Evolutionary conservation across 306 rosid genomes (phyloP).

Genomic region (Geum urbanum): DNA sequence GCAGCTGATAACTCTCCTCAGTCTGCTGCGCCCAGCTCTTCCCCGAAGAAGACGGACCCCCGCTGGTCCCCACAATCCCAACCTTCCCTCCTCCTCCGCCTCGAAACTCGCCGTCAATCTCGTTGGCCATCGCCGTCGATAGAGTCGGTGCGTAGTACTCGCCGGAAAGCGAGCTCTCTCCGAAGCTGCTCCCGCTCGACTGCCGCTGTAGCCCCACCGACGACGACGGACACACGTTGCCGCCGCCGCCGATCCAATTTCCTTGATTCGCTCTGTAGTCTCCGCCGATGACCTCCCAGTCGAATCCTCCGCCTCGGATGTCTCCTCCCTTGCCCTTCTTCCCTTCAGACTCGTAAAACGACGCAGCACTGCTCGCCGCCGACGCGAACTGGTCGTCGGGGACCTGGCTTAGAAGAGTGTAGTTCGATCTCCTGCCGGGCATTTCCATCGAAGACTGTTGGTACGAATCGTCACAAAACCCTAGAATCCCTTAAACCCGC

Average conservation of each 20-base stretch:
- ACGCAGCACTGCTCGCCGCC: slow-evolving; percentile 36
- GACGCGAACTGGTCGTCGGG: slow-evolving; percentile 68
- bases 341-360: slow-evolving; percentile 52
- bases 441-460: slow-evolving; percentile 58
- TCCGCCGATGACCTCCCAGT: slow-evolving; percentile 64
- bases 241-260: slow-evolving; percentile 32
- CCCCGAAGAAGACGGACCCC: slow-evolving; percentile 49
- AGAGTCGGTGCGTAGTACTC: slow-evolving; percentile 76
- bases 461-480: slow-evolving; percentile 35
- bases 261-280: slow-evolving; percentile 56
- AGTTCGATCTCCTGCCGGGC: slow-evolving; percentile 84
- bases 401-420: slow-evolving; percentile 65
- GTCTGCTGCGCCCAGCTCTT: slow-evolving; percentile 99
- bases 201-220: slow-evolving; percentile 82
- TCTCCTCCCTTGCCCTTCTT: slow-evolving; percentile 39
- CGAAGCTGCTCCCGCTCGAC: slow-evolving; percentile 95
- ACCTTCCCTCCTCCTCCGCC: slow-evolving; percentile 45
- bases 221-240: slow-evolving; percentile 49
- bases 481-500: slow-evolving; percentile 48
- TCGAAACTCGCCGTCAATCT: slow-evolving; percentile 57
- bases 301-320: slow-evolving; percentile 34
- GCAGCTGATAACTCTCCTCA: slow-evolving; percentile 98
- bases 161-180: slow-evolving; percentile 90
- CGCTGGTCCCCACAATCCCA: slow-evolving; percentile 25
- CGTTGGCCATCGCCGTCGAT: slow-evolving; percentile 56